phyloP scores from a whole-genome alignment of 495 filamentous ascomycete species.

The Margaritispora aquatica region DNA sequence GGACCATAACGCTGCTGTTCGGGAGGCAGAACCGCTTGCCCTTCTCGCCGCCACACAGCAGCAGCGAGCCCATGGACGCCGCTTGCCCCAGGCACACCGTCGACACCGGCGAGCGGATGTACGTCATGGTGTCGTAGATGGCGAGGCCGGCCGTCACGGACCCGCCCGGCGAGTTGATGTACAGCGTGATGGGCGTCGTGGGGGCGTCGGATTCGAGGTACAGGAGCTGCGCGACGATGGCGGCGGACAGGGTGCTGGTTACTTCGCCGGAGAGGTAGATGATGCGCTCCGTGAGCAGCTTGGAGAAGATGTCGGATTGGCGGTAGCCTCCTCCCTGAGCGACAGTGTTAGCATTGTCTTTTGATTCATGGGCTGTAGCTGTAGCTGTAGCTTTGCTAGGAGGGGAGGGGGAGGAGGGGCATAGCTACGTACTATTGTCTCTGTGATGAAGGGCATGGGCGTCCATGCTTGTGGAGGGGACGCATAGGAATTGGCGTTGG shows the following conservation, averaged over 20 bases:
- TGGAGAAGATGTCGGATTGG: constrained; percentile 78
- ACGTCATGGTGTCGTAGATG: constrained; percentile 99
- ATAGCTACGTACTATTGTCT: constrained; percentile 81
- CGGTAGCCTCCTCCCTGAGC: constrained; percentile 82
- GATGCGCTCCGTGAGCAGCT: constrained; percentile 85
- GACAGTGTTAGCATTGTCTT: too few species aligned
- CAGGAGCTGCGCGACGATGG: constrained; percentile 90
- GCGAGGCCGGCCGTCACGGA: constrained; percentile 89
- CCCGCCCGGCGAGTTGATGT: constrained; percentile 95
- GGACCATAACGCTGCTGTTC: constrained; percentile 91
- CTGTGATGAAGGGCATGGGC: constrained; percentile 68
- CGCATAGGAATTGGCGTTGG: too few species aligned
- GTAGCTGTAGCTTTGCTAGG: too few species aligned
- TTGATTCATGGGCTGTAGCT: too few species aligned
- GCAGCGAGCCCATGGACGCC: constrained; percentile 86
- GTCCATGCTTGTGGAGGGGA: constrained; percentile 50
- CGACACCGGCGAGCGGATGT: constrained; percentile 84
- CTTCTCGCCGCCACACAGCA: constrained; percentile 80
- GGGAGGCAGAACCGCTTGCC: constrained; percentile 85
- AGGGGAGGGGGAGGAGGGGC: constrained; percentile 12
- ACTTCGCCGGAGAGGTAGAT: constrained; percentile 91
- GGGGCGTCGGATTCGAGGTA: constrained; percentile 98
- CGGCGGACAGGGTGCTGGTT: constrained; percentile 80
- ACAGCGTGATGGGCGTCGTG: constrained; percentile 88
- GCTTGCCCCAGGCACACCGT: constrained; percentile 96